Conservation (phyloP, 208 protist genomes). For the Trypanosoma lewisi region DNA sequence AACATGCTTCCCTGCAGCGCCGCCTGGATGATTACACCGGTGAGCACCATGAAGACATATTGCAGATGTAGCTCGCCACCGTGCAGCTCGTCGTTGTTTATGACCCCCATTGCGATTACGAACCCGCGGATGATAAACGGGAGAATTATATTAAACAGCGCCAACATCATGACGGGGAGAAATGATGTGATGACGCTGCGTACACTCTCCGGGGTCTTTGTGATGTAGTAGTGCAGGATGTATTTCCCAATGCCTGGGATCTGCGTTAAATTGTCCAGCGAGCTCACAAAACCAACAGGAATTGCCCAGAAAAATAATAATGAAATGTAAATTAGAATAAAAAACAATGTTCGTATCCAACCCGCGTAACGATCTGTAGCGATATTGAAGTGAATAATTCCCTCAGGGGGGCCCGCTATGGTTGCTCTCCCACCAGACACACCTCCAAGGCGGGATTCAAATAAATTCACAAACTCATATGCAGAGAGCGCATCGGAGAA, state of each 20-base stretch:
- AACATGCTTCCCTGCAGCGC: conserved; percentile 69
- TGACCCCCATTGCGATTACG: conserved; percentile 68
- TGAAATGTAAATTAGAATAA: conserved; percentile 47
- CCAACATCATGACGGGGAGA: conserved; percentile 65
- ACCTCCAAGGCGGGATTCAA: conserved; percentile 42
- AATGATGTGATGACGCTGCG: conserved; percentile 50
- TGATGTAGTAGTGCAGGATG: conserved; percentile 33
- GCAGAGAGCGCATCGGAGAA: conserved; percentile 64
- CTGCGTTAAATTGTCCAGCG: conserved; percentile 59
- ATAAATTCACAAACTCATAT: conserved; percentile 77
- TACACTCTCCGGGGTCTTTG: conserved; percentile 40
- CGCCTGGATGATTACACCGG: conserved; percentile 81
- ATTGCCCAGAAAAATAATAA: conserved; percentile 74
- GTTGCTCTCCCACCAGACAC: conserved; percentile 38
- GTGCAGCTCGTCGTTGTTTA: conserved; percentile 59
- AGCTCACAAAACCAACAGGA: conserved; percentile 74
- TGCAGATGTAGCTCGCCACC: conserved; percentile 67
- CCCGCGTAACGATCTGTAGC: conserved; percentile 37
- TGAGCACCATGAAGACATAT: conserved; percentile 87
- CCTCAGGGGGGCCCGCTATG: conserved; percentile 67
- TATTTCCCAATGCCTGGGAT: conserved; percentile 42
- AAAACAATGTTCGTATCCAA: conserved; percentile 42
- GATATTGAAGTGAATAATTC: conserved; percentile 70
- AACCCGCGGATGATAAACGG: conserved; percentile 68
- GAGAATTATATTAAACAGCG: conserved; percentile 69